Percentiles rank a stretch among this genome's conserved stretches.
These are phyloP conservation scores for Mucor piriformis DNA, from an alignment of 371 early-diverging fungal species.

Conservation along the genomic window DNA sequence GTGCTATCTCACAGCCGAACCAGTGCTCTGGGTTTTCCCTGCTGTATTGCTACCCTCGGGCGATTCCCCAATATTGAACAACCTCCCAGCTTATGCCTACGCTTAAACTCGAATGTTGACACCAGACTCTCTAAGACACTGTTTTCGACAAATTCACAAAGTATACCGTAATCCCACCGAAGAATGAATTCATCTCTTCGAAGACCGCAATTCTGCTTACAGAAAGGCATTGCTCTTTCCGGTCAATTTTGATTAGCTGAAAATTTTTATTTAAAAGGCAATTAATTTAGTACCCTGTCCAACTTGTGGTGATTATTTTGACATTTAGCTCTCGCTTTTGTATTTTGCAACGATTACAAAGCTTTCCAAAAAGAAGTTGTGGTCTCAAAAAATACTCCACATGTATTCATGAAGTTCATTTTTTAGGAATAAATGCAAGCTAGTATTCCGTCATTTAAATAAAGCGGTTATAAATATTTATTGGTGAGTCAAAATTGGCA, in stretches of 20 bases:
- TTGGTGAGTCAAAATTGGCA: no score
- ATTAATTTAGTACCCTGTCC: no score
- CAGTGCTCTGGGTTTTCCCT: constrained; percentile 64
- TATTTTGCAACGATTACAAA: no score
- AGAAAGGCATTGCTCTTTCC: constrained; percentile 19
- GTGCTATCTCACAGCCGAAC: constrained; percentile 61
- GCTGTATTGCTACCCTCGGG: constrained; percentile 68
- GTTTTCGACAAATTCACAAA: constrained; percentile 44
- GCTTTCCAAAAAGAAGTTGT: no score
- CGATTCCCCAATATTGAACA: constrained; percentile 57
- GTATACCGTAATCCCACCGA: constrained; percentile 43
- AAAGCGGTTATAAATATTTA: no score
- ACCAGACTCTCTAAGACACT: constrained; percentile 58
- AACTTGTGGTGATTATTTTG: no score
- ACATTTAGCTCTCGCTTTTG: no score
- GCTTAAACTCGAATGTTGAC: constrained; percentile 54
- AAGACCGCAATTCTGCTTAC: constrained; percentile 29
- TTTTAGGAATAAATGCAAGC: no score
- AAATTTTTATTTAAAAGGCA: no score
- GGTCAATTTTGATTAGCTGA: constrained; percentile 4
- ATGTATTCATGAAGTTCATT: no score
- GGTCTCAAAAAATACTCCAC: no score
- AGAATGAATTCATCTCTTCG: constrained; percentile 50
- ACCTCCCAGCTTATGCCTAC: constrained; percentile 48
- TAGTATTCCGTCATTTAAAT: no score